These are phyloP conservation scores for Russula abietina DNA, from an alignment of 768 basidiomycete species.

Conservation along the genomic window DNA sequence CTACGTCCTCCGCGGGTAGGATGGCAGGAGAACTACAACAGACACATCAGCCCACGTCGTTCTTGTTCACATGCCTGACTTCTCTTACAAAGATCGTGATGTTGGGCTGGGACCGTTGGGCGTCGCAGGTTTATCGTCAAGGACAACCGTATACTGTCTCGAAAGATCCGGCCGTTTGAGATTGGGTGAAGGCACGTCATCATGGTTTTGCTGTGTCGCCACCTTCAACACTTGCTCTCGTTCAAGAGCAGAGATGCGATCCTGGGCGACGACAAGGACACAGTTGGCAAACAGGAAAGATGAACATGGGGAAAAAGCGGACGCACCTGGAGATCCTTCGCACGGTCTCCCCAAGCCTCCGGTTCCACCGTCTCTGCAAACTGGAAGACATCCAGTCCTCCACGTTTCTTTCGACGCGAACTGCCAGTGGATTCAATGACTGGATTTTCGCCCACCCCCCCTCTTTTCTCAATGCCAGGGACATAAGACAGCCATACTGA, in stretches of 20 bases:
- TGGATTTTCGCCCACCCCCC: constrained; percentile 26
- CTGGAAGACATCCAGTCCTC: constrained; percentile 58
- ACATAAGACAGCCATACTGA: constrained; percentile 10
- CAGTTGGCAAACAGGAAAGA: background rate
- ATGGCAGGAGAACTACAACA: constrained; percentile 49
- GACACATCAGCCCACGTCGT: background rate
- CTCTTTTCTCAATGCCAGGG: background rate
- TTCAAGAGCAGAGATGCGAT: constrained; percentile 28
- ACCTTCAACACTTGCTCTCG: constrained; percentile 21
- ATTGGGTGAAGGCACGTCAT: background rate
- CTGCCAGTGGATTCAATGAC: constrained; percentile 52
- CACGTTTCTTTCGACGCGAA: constrained; percentile 49
- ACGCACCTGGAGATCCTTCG: constrained; percentile 59
- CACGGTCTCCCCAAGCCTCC: constrained; percentile 57
- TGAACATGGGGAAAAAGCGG: background rate
- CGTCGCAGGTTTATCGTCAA: background rate
- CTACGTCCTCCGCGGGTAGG: constrained; percentile 43
- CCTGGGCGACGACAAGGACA: constrained; percentile 14
- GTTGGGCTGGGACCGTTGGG: constrained; percentile 8
- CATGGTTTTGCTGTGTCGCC: background rate
- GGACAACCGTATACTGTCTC: constrained; percentile 22
- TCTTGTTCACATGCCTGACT: background rate
- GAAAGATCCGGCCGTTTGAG: constrained; percentile 18
- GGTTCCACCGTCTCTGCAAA: constrained; percentile 76
- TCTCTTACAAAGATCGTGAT: constrained; percentile 31